Evolutionary conservation across 2,329 filamentous ascomycete genomes (phyloP).

Genomic region (Xylaria sp.): DNA sequence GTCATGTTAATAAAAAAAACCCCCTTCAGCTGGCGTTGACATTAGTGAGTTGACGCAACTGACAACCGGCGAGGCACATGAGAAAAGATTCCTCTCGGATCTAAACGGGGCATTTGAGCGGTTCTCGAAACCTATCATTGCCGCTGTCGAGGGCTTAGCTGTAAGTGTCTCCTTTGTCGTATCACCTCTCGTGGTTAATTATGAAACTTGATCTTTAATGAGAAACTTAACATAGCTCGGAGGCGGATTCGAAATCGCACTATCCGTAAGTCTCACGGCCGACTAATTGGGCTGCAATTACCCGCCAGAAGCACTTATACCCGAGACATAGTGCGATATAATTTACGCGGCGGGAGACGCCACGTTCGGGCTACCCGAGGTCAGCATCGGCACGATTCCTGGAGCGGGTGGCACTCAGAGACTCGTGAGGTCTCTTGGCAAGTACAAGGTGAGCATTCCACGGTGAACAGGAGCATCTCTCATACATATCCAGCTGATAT

Average conservation of each 20-base stretch:
- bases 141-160: conserved; percentile 62
- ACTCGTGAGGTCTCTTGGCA: conserved; percentile 51
- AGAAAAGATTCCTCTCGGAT: conserved; percentile 53
- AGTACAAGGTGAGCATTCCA: conserved; percentile 47
- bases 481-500: conserved; percentile 23
- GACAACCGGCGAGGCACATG: conserved; percentile 46
- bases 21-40: conserved; percentile 49
- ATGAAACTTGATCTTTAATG: background rate
- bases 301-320: conserved; percentile 9
- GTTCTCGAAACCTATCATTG: conserved; percentile 61
- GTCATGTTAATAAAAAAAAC: conserved; percentile 11
- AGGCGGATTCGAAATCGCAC: conserved; percentile 62
- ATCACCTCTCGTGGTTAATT: background rate
- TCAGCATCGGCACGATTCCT: conserved; percentile 91
- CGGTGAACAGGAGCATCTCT: background rate
- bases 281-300: background rate
- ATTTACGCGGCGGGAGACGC: conserved; percentile 82
- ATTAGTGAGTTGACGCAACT: conserved; percentile 51
- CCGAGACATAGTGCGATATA: conserved; percentile 51
- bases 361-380: conserved; percentile 94
- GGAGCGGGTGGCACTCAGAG: conserved; percentile 87
- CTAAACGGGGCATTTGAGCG: conserved; percentile 52
- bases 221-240: conserved; percentile 53
- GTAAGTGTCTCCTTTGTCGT: conserved; percentile 50
- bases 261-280: conserved; percentile 52